A percentile compares a stretch with the other conserved stretches of the same genome.
Evolutionary conservation across 306 rosid genomes (phyloP).

Genomic region (Herpetospermum pedunculosum): DNA sequence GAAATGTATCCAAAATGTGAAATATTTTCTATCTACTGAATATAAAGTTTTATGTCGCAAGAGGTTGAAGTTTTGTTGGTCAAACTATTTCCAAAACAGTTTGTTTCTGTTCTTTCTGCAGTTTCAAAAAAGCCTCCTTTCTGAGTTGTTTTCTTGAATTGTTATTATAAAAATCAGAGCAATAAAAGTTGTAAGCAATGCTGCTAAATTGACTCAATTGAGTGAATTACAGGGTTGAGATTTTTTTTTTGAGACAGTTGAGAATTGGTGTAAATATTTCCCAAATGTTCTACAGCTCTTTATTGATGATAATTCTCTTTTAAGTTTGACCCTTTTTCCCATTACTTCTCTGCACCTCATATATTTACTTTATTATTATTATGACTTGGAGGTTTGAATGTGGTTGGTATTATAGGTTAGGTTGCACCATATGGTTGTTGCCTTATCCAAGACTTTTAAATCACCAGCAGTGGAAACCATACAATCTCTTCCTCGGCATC

Average conservation of each 20-base stretch:
- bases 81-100: neutral
- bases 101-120: neutral
- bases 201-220: too few species aligned
- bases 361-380: neutral
- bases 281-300: neutral
- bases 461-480: conserved; percentile 78
- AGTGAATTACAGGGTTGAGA: neutral
- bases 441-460: conserved; percentile 73
- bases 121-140: neutral
- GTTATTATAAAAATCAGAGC: neutral
- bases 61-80: neutral
- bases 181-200: neutral
- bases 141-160: neutral
- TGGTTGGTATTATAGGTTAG: conserved; percentile 53
- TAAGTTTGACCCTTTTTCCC: too few species aligned
- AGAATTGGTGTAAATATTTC: neutral
- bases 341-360: neutral
- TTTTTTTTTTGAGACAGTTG: too few species aligned
- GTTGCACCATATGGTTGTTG: conserved; percentile 73
- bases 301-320: neutral
- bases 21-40: neutral
- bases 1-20: neutral
- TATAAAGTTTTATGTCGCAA: neutral
- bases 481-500: conserved; percentile 92
- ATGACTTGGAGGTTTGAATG: conserved; percentile 1